Base-by-base conservation (phyloP, 768 basidiomycete species). In the Chalciporus sphaerocephalus region DNA sequence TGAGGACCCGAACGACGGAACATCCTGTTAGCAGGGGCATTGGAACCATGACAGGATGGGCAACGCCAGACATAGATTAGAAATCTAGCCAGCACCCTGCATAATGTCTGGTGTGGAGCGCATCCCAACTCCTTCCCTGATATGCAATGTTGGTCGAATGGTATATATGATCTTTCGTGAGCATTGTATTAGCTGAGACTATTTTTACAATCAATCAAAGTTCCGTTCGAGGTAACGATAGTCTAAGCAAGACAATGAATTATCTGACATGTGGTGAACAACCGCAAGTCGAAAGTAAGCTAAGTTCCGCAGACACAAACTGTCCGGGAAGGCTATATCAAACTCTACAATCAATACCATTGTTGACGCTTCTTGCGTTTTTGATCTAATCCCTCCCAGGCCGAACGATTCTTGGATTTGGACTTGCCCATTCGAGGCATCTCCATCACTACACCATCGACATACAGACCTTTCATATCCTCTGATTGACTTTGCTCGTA, bases 1-100 rank as follows among this genome's bases (percentile, higher is more conserved):
- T 87, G 53, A 75, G 76, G 52, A 61, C 61, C 35, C 49, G 58
- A 42, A 62, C 52, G 43, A 59, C 44, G 50, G 62, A 68, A 42
- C 66, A 60, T 34, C 64, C 64, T 4, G 36, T 66, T 22, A 57
- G 44, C 42, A 60, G 45, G 18, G 41, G 48, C 17, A 36, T 32
- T 4, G 39, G 46, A 6, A 56, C 47, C 28, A 56, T 64, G 27
- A 55, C 64, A 8, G 44, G 42, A 24, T 49, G 62, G 38, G 51
- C 49, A 10, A 55, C 55, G 10, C 61, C 55, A 16, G 53, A 57
- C 38, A 36, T 51, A 36, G 46, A 51, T 45, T 64, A 49, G 40
- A 40, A 27, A 15, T 37, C 28, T 33, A 39, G 40, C 37, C 16
- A 20, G 42, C 38, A 27, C 33, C 20, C 21, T 9, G 7, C 15